These are phyloP conservation scores for Boletus subcaerulescens DNA, from an alignment of 768 basidiomycete genomes.

Conservation along the genomic window DNA sequence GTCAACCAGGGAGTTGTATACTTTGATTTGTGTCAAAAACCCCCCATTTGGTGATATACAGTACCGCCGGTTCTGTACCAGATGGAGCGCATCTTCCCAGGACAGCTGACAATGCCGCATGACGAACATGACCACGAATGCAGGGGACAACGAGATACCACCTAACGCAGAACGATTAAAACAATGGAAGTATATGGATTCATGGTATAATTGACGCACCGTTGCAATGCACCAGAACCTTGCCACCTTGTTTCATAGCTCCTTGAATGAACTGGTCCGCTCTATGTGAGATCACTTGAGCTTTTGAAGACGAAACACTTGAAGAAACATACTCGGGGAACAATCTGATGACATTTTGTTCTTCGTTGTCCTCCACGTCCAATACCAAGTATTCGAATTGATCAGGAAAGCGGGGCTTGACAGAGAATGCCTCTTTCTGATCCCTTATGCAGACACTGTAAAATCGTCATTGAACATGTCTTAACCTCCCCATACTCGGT, in stretches of 20 bases:
- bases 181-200: background rate
- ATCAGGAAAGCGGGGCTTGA: constrained; percentile 80
- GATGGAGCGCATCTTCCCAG: constrained; percentile 86
- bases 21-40: constrained; percentile 91
- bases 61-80: constrained; percentile 88
- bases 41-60: constrained; percentile 93
- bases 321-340: constrained; percentile 68
- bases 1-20: constrained; percentile 25
- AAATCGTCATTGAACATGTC: background rate
- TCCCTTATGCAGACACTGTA: constrained; percentile 84
- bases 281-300: constrained; percentile 35
- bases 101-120: constrained; percentile 81
- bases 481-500: background rate
- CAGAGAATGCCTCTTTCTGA: constrained; percentile 86
- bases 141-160: constrained; percentile 83
- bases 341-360: constrained; percentile 89
- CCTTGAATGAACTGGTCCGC: constrained; percentile 74
- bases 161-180: constrained; percentile 40
- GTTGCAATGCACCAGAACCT: constrained; percentile 87
- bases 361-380: constrained; percentile 89
- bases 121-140: constrained; percentile 91
- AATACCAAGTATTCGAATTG: constrained; percentile 75
- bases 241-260: constrained; percentile 57
- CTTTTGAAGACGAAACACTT: background rate
- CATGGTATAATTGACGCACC: constrained; percentile 42